phyloP scores from a whole-genome alignment of 1,284 basidiomycete genomes.

The Anthracocystis panici-leucophaei region DNA sequence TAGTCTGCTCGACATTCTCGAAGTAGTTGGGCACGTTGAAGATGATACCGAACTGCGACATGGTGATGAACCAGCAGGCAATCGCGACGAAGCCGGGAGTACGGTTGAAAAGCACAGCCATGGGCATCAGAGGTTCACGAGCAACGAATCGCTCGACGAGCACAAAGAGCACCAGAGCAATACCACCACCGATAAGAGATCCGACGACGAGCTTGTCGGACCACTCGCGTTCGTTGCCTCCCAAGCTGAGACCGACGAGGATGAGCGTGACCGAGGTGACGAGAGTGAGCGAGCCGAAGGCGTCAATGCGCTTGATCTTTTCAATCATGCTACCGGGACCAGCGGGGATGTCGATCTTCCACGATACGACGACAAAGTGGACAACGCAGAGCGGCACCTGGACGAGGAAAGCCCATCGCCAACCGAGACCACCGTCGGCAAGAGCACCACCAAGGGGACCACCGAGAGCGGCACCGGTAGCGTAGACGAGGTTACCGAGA shows the following conservation, averaged over 20 bases:
- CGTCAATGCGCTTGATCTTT: conserved; percentile 71
- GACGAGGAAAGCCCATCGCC: conserved; percentile 68
- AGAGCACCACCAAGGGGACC: conserved; percentile 62
- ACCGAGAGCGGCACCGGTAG: conserved; percentile 69
- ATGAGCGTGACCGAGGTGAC: conserved; percentile 68
- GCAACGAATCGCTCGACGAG: conserved; percentile 72
- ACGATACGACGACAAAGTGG: conserved; percentile 69
- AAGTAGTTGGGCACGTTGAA: conserved; percentile 70
- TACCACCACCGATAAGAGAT: conserved; percentile 61
- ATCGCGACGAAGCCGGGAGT: conserved; percentile 70
- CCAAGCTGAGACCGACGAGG: conserved; percentile 68
- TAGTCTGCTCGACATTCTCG: conserved; percentile 68
- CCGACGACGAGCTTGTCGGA: conserved; percentile 58
- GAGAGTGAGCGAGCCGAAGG: conserved; percentile 69
- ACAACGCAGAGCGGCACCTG: conserved; percentile 70
- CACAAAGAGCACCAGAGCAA: conserved; percentile 74
- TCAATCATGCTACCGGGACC: conserved; percentile 69
- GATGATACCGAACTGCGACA: conserved; percentile 70
- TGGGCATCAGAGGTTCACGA: conserved; percentile 69
- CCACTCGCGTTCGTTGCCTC: conserved; percentile 66
- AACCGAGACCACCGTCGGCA: conserved; percentile 61
- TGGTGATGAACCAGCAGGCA: conserved; percentile 70
- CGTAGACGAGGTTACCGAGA: conserved; percentile 68
- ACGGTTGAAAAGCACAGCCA: conserved; percentile 69
- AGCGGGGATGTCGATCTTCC: conserved; percentile 70